Percentiles rank a stretch among this genome's conserved stretches.
These are phyloP conservation scores for Apiospora saccharicola DNA, from an alignment of 2,329 filamentous ascomycete genomes.

Conservation along the genomic window DNA sequence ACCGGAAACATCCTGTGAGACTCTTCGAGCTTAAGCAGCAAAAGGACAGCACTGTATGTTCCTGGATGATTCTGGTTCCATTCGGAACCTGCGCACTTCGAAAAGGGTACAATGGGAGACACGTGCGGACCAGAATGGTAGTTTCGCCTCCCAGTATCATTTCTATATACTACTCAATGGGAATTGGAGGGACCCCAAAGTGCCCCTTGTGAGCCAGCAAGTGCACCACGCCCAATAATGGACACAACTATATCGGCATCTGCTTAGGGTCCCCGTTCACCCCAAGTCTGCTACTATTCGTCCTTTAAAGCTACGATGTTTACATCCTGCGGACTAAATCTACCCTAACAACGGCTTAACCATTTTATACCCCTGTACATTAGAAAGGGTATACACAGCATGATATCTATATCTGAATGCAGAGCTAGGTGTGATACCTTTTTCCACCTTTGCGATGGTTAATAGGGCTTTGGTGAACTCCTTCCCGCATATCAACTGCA, in stretches of 20 bases:
- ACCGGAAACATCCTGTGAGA: not conserved
- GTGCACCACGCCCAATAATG: not conserved
- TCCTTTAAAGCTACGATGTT: no score
- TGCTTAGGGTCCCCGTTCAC: no score
- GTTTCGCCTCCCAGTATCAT: not conserved
- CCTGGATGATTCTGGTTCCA: not conserved
- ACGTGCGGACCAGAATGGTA: not conserved
- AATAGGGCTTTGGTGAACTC: no score
- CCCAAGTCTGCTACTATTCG: no score
- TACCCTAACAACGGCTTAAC: no score
- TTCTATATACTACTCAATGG: not conserved
- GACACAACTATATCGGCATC: not conserved
- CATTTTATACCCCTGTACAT: no score
- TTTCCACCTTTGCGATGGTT: no score
- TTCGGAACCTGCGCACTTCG: constrained; percentile 5
- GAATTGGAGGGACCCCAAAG: not conserved
- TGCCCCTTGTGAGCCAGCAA: not conserved
- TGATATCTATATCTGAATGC: no score
- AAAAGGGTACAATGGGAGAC: constrained; percentile 4
- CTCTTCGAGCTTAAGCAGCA: not conserved
- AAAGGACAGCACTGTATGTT: not conserved
- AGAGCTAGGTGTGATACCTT: no score
- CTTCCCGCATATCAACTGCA: no score
- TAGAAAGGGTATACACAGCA: no score
- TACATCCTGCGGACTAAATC: no score